Evolutionary conservation across 1,284 basidiomycete genomes (phyloP), one percentile per base, ranked within the genome.

Genomic region (Trichosporon sp.): DNA sequence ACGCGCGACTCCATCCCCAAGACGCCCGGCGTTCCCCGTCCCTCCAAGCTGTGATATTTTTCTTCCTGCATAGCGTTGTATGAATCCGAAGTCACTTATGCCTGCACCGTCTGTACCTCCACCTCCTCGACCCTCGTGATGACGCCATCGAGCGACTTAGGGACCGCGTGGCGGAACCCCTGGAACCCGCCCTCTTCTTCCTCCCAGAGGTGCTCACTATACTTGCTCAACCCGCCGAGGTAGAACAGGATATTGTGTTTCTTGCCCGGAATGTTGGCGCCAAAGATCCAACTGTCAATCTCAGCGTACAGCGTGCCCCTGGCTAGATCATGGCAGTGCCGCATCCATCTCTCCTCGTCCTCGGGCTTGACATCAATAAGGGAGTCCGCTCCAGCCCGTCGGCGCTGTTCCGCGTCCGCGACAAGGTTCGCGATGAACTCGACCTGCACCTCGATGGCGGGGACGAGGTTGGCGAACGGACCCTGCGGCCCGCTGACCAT

Each of bases 221-320:
- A 72, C 31, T 67, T 65, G 2, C 31, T 19, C 31, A 72, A 40
- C 8, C 71, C 71, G 32, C 71, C 68, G 32, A 72, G 68, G 68
- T 72, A 72, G 66, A 72, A 72, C 31, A 72, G 61, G n/a, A 72
- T 66, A 35, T 38, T 65, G 68, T 69, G 68, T 40, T 69, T 54
- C 66, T 72, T 72, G 48, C 71, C 71, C 3, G 71, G 66, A 38
- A 72, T 69, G 35, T 72, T 72, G 5, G 71, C 71, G 61, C 71
- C 71, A 32, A 69, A 72, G 61, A 72, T 72, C 71, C 71, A 72
- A 48, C 65, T 67, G 31, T 72, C 68, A 6, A 61, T 65, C 61
- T 69, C 64, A 26, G 59, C n/a, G 32, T 67, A 72, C 16, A 72
- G 68, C 38, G 68, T 69, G 21, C n/a, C 19, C 66, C 32, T 40